phyloP scores from a whole-genome alignment of 495 filamentous ascomycete species.

The Penicillium cosmopolitanum region DNA sequence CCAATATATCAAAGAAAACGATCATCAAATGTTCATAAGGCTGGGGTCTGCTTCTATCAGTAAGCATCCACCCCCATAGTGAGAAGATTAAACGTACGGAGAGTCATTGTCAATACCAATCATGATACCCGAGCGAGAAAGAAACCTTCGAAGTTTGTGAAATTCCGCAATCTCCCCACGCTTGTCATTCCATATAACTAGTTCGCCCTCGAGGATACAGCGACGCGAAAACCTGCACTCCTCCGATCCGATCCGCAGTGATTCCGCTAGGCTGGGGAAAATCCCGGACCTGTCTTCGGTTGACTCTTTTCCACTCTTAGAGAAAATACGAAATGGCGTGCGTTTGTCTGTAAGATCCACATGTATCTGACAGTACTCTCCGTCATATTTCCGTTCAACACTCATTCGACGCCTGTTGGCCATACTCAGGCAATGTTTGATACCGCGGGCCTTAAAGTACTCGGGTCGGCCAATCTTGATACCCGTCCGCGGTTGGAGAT shows the following conservation, averaged over 20 bases:
- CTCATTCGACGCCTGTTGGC: slow-evolving; percentile 61
- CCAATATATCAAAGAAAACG: slow-evolving; percentile 76
- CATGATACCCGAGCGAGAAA: slow-evolving; percentile 71
- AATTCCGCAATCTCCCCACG: slow-evolving; percentile 66
- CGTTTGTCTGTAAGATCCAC: slow-evolving; percentile 64
- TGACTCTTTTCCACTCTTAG: slow-evolving; percentile 89
- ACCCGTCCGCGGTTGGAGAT: slow-evolving; percentile 65
- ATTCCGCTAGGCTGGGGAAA: slow-evolving; percentile 53
- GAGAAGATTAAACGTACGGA: slow-evolving; percentile 48
- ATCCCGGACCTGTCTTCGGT: slow-evolving; percentile 68
- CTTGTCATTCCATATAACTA: slow-evolving; percentile 75
- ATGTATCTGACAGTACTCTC: slow-evolving; percentile 88
- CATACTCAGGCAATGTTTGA: slow-evolving; percentile 75
- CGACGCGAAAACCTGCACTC: slow-evolving; percentile 60
- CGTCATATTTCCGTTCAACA: slow-evolving; percentile 83
- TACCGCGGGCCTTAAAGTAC: slow-evolving; percentile 74
- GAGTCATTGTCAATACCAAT: slow-evolving; percentile 73
- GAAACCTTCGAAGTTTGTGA: slow-evolving; percentile 78
- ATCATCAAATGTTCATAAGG: slow-evolving; percentile 81
- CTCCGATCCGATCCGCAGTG: slow-evolving; percentile 58
- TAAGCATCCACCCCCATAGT: background rate
- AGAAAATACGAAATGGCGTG: slow-evolving; percentile 76
- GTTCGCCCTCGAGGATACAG: slow-evolving; percentile 82
- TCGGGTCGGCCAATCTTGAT: slow-evolving; percentile 74
- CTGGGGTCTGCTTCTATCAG: slow-evolving; percentile 53